A percentile compares a stretch with the other conserved stretches of the same genome.
phyloP scores from a whole-genome alignment of 805 yeast species.

The Lachancea kluyveri region DNA sequence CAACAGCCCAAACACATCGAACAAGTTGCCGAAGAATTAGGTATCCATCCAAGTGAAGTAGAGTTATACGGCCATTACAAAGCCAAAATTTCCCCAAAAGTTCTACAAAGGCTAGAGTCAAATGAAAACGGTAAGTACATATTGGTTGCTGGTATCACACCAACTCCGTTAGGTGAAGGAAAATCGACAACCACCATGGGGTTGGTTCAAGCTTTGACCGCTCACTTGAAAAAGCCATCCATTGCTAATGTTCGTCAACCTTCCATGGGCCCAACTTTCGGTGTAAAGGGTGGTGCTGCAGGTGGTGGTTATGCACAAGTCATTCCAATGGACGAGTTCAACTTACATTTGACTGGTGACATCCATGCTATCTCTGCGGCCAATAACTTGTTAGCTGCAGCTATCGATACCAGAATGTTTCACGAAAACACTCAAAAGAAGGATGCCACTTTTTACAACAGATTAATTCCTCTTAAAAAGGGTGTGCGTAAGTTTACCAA shows the following conservation, averaged over 20 bases:
- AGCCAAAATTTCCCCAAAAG: conserved; percentile 75
- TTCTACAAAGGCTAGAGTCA: conserved; percentile 58
- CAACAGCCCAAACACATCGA: conserved; percentile 82
- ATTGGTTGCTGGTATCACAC: conserved; percentile 94
- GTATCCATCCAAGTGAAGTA: conserved; percentile 69
- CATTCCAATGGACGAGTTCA: conserved; percentile 98
- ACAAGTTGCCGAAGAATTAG: conserved; percentile 72
- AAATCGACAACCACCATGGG: conserved; percentile 96
- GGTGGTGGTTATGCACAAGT: conserved; percentile 99
- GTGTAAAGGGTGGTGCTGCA: conserved; percentile 99
- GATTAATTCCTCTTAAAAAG: conserved; percentile 81
- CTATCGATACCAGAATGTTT: conserved; percentile 94
- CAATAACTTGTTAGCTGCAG: conserved; percentile 90
- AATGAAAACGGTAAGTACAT: conserved; percentile 76
- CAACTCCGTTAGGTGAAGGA: conserved; percentile 98
- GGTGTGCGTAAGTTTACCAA: conserved; percentile 74
- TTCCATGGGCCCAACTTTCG: conserved; percentile 98
- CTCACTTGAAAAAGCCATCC: conserved; percentile 74
- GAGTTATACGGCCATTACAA: conserved; percentile 87
- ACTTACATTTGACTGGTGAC: conserved; percentile 96
- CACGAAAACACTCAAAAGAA: conserved; percentile 82
- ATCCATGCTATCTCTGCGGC: conserved; percentile 95
- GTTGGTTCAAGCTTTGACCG: conserved; percentile 93
- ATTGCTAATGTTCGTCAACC: conserved; percentile 97
- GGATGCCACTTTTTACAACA: conserved; percentile 70